A percentile compares a stretch with the other conserved stretches of the same genome.
phyloP scores from a whole-genome alignment of 305 asterid species.

The Withania somnifera region DNA sequence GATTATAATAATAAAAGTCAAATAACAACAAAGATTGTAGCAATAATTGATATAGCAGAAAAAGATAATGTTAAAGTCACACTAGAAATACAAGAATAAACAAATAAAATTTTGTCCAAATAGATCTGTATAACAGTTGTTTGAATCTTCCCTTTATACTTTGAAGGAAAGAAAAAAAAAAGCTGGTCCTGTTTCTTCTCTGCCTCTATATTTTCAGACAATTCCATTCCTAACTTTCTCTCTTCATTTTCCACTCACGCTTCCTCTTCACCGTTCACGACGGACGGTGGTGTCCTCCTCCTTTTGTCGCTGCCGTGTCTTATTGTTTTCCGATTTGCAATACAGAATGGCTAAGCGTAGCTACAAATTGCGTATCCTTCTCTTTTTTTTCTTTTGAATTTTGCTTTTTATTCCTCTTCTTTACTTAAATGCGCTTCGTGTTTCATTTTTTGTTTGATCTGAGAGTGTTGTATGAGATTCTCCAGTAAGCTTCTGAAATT shows the following conservation, averaged over 20 bases:
- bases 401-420: background rate
- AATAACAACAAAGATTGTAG: background rate
- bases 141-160: no score
- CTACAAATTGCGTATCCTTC: constrained; percentile 89
- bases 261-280: no score
- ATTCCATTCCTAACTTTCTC: no score
- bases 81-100: background rate
- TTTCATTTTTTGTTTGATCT: constrained; percentile 1
- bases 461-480: background rate
- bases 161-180: no score
- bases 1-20: background rate
- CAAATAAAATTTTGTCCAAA: background rate
- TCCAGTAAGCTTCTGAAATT: background rate
- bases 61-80: background rate
- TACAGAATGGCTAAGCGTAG: constrained; percentile 71
- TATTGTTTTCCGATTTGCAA: background rate
- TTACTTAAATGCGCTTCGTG: background rate
- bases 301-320: no score
- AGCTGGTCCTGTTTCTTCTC: no score
- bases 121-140: no score
- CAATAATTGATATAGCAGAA: background rate
- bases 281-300: no score
- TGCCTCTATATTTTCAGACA: no score
- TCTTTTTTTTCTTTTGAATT: background rate
- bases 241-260: no score